Evolutionary conservation across 2,329 filamentous ascomycete genomes (phyloP), one percentile per base, ranked within the genome.

Genomic region (Penicillium sp.): DNA sequence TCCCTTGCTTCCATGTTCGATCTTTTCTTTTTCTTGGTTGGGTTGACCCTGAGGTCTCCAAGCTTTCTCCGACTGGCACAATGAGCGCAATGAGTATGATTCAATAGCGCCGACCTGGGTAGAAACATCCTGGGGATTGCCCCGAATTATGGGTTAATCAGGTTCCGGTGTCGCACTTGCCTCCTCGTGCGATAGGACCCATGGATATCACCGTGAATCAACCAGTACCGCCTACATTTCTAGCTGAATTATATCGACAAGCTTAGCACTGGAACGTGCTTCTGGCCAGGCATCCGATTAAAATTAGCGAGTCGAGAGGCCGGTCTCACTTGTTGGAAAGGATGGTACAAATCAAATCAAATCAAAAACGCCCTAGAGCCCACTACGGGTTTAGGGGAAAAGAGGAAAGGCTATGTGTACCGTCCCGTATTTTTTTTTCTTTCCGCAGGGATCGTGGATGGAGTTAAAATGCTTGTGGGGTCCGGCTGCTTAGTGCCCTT

Each of bases 361-460:
- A 45, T 49, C 45, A 41, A 42, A 39, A 39, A 16, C 33, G 48
- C 42, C 34, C 12, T 26, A 4, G 23, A 43, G 23, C 23, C 41
- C 23, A 43, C 23, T 43, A 23, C 41, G 41, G 41, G 24, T 24
- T 24, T 42, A 29, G 26, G 23, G 41, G 26, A 36, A 44, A 44
- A 34, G 16, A 33, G 38, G 47, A 39, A 41, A 46, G 31, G 44
- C 44, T 53, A 31, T 28, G 51, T 29, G 36, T 49, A 36, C 42
- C 29, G 38, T 53, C 46, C 46, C 24, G 57, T 56, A 53, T 44
- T 54, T 49, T 49, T 42, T 50, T 29, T 29, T 29, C 10, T 4
- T 26, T 5, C 45, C 44, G 51, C 58, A 58, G 55, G 56, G 56
- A 60, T 60, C 49, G 55, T 60, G 56, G 57, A 53, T 53, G 49